Evolutionary conservation across 352 stramenopile genomes (phyloP), one percentile per base, ranked within the genome.

Genomic region (Pythium dissimile): DNA sequence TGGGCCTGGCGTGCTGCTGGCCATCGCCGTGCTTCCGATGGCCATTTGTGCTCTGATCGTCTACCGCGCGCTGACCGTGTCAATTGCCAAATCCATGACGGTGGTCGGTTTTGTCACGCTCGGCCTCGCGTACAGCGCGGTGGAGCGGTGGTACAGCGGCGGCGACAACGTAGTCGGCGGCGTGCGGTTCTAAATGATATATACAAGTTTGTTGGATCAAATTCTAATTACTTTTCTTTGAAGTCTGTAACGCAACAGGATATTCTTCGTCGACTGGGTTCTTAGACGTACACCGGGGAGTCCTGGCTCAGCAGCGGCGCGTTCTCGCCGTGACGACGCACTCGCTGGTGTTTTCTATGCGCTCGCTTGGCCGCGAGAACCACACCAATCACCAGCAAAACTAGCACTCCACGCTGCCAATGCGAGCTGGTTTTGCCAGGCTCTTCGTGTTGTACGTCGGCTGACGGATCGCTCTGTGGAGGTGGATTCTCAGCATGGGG

Each of bases 1-100:
- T 4, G 66, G 66, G 2, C 41, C 62, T 11, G 43, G 37, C 5
- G 51, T 59, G 15, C 20, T 74, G 18, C 42, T 58, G n/a, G 35
- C 42, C 18, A 46, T 72, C 20, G 55, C 62, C 3, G 16, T 56
- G 20, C 32, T 56, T 15, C 48, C 48, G 24, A 20, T 56, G 0
- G 18, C 10, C 4, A 49, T 74, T 37, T 59, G 38, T 4, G 51
- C 18, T 15, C 30, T n/a, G 16, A 48, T 58, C 20, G 32, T 58
- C 18, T 34, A 27, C 38, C 12, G 18, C 6, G 42, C 37, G 20
- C 28, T 58, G n/a, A 58, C 39, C 18, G 39, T 12, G 1, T 58
- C 51, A 20, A 9, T 48, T 21, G 30, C 31, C 3, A 32, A 48
- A 18, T 26, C 34, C 8, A 24, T 58, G 16, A 58, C 51, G 1